A percentile compares a stretch with the other conserved stretches of the same genome.
These are phyloP conservation scores for Quercus aquifolioides DNA, from an alignment of 306 rosid genomes.

Conservation along the genomic window DNA sequence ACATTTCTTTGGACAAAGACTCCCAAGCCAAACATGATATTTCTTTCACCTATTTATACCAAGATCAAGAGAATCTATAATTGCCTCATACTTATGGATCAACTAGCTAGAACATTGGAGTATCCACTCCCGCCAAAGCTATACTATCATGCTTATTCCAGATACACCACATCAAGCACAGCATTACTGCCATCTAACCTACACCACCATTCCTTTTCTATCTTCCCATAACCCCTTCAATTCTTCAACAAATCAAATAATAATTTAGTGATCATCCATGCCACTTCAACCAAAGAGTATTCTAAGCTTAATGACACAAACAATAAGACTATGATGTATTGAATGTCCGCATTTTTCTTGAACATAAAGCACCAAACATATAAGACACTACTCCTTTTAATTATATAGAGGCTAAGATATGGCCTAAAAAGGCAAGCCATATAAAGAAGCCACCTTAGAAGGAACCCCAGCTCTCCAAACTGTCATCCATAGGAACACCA, in stretches of 20 bases:
- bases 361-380: not conserved
- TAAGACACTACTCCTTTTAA: not conserved
- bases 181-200: not conserved
- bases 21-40: too few relatives aligned
- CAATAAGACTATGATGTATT: not conserved
- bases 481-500: not conserved
- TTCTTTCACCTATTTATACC: too few relatives aligned
- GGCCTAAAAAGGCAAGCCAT: not conserved
- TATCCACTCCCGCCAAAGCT: not conserved
- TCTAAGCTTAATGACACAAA: not conserved
- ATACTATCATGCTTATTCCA: not conserved
- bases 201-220: not conserved
- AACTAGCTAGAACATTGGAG: not conserved
- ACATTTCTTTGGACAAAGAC: too few relatives aligned
- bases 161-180: not conserved
- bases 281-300: not conserved
- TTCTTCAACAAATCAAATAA: not conserved
- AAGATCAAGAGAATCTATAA: too few relatives aligned
- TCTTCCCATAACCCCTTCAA: not conserved
- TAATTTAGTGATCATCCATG: not conserved
- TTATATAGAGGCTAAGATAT: not conserved
- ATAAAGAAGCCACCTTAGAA: not conserved
- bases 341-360: not conserved
- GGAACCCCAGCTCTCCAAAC: not conserved
- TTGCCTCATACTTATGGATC: too few relatives aligned